A percentile compares a stretch with the other conserved stretches of the same genome.
phyloP scores from a whole-genome alignment of 2,329 filamentous ascomycete species.

The Fusarium phyllophilum region DNA sequence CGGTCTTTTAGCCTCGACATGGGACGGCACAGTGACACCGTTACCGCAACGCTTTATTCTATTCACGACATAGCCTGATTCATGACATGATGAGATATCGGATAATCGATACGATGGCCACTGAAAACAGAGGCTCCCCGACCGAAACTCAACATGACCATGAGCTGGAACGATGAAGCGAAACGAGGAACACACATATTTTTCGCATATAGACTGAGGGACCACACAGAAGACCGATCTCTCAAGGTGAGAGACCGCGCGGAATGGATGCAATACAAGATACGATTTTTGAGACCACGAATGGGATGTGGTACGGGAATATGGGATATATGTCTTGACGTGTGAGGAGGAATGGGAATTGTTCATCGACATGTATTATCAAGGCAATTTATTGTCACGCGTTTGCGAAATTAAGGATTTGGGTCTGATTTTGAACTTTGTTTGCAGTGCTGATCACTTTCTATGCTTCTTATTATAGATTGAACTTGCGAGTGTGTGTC shows the following conservation, averaged over 20 bases:
- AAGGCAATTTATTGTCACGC: constrained; percentile 29
- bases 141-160: background rate
- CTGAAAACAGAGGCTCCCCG: constrained; percentile 27
- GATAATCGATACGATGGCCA: constrained; percentile 23
- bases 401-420: constrained; percentile 34
- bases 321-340: constrained; percentile 34
- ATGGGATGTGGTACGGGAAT: constrained; percentile 33
- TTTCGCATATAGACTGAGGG: constrained; percentile 44
- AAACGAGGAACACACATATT: constrained; percentile 31
- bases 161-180: constrained; percentile 7
- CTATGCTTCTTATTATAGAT: background rate
- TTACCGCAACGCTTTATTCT: constrained; percentile 13
- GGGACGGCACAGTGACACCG: constrained; percentile 23
- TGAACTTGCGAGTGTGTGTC: background rate
- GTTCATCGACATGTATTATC: constrained; percentile 43
- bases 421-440: constrained; percentile 16
- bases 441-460: background rate
- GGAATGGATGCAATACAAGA: constrained; percentile 30
- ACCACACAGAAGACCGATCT: constrained; percentile 34
- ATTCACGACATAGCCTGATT: background rate
- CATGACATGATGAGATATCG: background rate
- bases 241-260: constrained; percentile 23
- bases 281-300: constrained; percentile 33
- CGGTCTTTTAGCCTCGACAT: constrained; percentile 32
- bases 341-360: constrained; percentile 30